A percentile compares a stretch with the other conserved stretches of the same genome.
These are phyloP conservation scores for Artomyces pyxidatus DNA, from an alignment of 768 basidiomycete genomes.

Conservation along the genomic window DNA sequence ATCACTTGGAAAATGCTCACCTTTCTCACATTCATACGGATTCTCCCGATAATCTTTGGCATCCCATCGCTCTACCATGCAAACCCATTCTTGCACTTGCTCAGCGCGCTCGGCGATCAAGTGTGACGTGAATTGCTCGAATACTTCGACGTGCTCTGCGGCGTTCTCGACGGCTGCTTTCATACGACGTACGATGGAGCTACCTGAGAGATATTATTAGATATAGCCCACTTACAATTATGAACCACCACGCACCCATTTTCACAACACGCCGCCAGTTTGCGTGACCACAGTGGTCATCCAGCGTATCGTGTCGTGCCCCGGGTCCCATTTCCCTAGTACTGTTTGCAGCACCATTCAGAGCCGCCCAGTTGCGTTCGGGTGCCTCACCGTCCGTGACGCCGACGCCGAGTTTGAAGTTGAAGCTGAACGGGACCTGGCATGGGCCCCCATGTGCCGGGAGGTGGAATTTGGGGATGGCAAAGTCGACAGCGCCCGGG, in stretches of 20 bases:
- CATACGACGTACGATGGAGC: background rate
- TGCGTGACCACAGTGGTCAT: conserved; percentile 18
- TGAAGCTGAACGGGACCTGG: conserved; percentile 18
- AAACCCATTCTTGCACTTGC: background rate
- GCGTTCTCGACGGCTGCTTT: background rate
- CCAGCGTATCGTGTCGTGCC: conserved; percentile 18
- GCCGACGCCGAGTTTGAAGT: conserved; percentile 22
- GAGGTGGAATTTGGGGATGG: conserved; percentile 27
- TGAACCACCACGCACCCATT: conserved; percentile 16
- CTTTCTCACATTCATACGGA: background rate
- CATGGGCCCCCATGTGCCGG: conserved; percentile 19
- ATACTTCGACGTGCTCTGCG: background rate
- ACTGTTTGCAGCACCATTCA: conserved; percentile 22
- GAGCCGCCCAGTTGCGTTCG: conserved; percentile 25
- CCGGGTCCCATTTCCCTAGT: conserved; percentile 31
- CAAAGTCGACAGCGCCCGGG: background rate
- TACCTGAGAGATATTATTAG: background rate
- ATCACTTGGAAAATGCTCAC: background rate
- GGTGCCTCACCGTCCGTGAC: conserved; percentile 29
- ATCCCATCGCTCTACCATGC: background rate
- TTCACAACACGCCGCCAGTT: conserved; percentile 25
- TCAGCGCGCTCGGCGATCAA: background rate
- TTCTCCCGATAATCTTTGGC: background rate
- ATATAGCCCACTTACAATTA: background rate
- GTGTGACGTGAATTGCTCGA: background rate